Conservation (phyloP, 148 eudicot species). For the Amaranthus cruentus region DNA sequence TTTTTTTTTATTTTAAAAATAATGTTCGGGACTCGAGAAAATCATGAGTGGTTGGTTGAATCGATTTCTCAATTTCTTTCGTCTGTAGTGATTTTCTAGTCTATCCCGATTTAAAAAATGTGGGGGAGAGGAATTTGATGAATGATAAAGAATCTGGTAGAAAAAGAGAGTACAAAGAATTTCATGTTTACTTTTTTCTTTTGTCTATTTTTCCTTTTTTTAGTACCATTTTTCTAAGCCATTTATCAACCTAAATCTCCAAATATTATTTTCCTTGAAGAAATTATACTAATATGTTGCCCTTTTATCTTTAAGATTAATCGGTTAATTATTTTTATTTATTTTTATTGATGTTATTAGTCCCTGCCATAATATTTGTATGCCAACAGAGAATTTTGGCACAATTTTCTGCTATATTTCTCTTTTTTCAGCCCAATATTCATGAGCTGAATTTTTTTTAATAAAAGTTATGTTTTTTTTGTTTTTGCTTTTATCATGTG, state of each 20-base stretch:
- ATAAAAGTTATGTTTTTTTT: background rate
- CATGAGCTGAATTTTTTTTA: background rate
- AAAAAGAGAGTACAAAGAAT: background rate
- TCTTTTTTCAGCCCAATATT: background rate
- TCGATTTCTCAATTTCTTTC: no score
- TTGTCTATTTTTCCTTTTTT: background rate
- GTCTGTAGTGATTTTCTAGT: no score
- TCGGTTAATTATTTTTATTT: background rate
- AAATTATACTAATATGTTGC: conserved; percentile 7
- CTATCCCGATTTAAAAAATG: no score
- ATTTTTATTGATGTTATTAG: background rate
- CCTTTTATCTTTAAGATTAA: background rate
- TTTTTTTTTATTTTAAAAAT: no score
- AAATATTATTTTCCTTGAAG: background rate
- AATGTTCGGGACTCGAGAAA: no score
- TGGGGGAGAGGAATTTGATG: no score
- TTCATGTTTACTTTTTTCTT: background rate
- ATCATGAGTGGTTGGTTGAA: no score
- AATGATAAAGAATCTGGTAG: no score
- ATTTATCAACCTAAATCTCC: background rate
- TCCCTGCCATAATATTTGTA: background rate
- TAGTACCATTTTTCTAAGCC: background rate
- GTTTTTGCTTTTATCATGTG: no score
- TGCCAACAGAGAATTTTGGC: background rate
- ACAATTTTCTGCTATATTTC: background rate